Evolutionary conservation across 257 asterid genomes (phyloP).

Genomic region (Nemophila menziesii): DNA sequence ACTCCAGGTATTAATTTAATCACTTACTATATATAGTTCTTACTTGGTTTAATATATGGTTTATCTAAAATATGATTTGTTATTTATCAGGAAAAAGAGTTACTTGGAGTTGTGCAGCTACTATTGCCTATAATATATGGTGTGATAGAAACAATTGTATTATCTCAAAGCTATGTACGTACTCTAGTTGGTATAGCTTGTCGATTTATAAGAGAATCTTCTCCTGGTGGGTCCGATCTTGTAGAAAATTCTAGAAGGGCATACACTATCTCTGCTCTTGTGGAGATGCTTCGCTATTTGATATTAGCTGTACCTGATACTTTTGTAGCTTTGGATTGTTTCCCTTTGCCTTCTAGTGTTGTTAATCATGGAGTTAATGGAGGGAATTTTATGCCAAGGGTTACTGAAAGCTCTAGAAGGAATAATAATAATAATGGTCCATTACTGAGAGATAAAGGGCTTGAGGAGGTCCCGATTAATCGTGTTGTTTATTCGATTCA

Average conservation of each 20-base stretch:
- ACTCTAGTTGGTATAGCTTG: slow-evolving; percentile 58
- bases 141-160: slow-evolving; percentile 72
- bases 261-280: slow-evolving; percentile 83
- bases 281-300: slow-evolving; percentile 94
- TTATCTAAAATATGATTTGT: too few relatives aligned
- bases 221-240: slow-evolving; percentile 98
- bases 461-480: slow-evolving; percentile 49
- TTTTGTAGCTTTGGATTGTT: slow-evolving; percentile 88
- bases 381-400: slow-evolving; percentile 66
- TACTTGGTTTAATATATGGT: too few relatives aligned
- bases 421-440: slow-evolving; percentile 43
- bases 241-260: slow-evolving; percentile 91
- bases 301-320: slow-evolving; percentile 91
- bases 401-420: slow-evolving; percentile 55
- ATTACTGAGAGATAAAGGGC: slow-evolving; percentile 34
- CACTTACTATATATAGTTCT: neutral
- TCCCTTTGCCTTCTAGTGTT: slow-evolving; percentile 70
- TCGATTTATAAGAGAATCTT: slow-evolving; percentile 78
- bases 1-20: slow-evolving; percentile 60
- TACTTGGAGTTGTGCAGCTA: slow-evolving; percentile 78
- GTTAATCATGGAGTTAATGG: slow-evolving; percentile 47
- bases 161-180: slow-evolving; percentile 86
- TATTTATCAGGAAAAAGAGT: slow-evolving; percentile 79
- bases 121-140: slow-evolving; percentile 90
- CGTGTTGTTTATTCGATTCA: slow-evolving; percentile 73